Conservation (phyloP, 192 early-diverging fungal genomes). For the Coemansia sp. region DNA sequence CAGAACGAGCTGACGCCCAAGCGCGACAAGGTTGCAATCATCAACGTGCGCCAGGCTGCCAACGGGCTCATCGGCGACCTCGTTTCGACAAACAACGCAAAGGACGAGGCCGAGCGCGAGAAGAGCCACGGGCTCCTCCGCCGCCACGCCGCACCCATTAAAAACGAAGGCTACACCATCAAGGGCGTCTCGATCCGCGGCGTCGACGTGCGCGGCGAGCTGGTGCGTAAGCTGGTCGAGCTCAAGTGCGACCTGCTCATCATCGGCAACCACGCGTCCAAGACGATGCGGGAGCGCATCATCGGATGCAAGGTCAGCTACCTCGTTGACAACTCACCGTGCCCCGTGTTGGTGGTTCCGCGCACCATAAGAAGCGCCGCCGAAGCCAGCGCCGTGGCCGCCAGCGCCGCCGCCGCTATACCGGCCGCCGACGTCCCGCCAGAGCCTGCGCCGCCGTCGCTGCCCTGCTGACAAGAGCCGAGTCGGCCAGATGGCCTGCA, state of each 20-base stretch:
- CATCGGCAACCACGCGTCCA: conserved; percentile 21
- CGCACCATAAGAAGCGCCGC: neutral
- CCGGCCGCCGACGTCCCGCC: neutral
- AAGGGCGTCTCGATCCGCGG: conserved; percentile 48
- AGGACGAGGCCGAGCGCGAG: conserved; percentile 27
- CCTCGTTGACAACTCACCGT: conserved; percentile 31
- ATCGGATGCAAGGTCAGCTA: conserved; percentile 27
- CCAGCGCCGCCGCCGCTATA: neutral
- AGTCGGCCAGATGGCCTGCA: too few relatives aligned
- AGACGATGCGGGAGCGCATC: conserved; percentile 30
- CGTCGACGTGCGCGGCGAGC: conserved; percentile 43
- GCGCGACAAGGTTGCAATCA: conserved; percentile 30
- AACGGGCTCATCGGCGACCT: conserved; percentile 41
- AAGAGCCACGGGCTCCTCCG: conserved; percentile 34
- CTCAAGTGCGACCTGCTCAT: conserved; percentile 36
- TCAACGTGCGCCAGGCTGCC: conserved; percentile 38
- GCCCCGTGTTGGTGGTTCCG: conserved; percentile 33
- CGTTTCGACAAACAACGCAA: conserved; percentile 21
- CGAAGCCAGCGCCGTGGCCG: neutral
- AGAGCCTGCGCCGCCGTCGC: neutral
- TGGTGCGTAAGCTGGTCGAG: conserved; percentile 47
- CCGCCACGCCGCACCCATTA: conserved; percentile 22
- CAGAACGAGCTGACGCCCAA: conserved; percentile 31
- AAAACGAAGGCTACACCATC: conserved; percentile 31
- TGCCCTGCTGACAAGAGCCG: conserved; percentile 1